Evolutionary conservation across 2,329 filamentous ascomycete genomes (phyloP).

Genomic region (Neobulgaria alba): DNA sequence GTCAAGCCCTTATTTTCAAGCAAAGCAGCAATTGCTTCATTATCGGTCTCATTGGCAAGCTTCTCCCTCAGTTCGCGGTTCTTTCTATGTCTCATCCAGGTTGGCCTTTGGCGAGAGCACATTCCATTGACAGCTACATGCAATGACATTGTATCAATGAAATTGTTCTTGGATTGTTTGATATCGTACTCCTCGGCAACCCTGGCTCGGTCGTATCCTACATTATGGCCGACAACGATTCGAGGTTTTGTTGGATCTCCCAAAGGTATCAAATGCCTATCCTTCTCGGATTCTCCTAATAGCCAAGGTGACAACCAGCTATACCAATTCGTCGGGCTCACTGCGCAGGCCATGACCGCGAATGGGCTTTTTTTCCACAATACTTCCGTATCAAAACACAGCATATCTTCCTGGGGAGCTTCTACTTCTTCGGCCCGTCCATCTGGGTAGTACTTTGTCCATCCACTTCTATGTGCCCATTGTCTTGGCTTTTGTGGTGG

Average conservation of each 20-base stretch:
- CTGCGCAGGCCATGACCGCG: slow-evolving; percentile 94
- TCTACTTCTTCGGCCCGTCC: slow-evolving; percentile 64
- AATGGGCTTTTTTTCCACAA: slow-evolving; percentile 91
- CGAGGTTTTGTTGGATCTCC: slow-evolving; percentile 66
- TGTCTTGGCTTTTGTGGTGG: slow-evolving; percentile 52
- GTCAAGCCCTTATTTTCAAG: slow-evolving; percentile 57
- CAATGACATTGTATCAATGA: slow-evolving; percentile 95
- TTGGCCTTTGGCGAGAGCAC: slow-evolving; percentile 93
- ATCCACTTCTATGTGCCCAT: slow-evolving; percentile 77
- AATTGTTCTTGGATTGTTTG: slow-evolving; percentile 73
- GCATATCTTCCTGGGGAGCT: slow-evolving; percentile 68
- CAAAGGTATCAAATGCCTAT: slow-evolving; percentile 77
- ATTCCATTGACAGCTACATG: slow-evolving; percentile 98
- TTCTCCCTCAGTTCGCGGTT: slow-evolving; percentile 75
- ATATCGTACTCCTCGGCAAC: slow-evolving; percentile 84
- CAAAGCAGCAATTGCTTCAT: slow-evolving; percentile 61
- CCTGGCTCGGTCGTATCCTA: slow-evolving; percentile 87
- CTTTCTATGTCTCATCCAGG: slow-evolving; percentile 96
- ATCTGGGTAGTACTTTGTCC: slow-evolving; percentile 84
- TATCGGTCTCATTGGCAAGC: slow-evolving; percentile 62
- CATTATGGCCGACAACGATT: slow-evolving; percentile 86
- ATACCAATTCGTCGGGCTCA: slow-evolving; percentile 87
- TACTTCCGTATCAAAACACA: slow-evolving; percentile 94
- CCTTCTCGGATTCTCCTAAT: slow-evolving; percentile 67
- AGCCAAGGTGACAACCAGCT: slow-evolving; percentile 96